These are phyloP conservation scores for Cytospora piceae DNA, from an alignment of 2,329 filamentous ascomycete species.

Conservation along the genomic window DNA sequence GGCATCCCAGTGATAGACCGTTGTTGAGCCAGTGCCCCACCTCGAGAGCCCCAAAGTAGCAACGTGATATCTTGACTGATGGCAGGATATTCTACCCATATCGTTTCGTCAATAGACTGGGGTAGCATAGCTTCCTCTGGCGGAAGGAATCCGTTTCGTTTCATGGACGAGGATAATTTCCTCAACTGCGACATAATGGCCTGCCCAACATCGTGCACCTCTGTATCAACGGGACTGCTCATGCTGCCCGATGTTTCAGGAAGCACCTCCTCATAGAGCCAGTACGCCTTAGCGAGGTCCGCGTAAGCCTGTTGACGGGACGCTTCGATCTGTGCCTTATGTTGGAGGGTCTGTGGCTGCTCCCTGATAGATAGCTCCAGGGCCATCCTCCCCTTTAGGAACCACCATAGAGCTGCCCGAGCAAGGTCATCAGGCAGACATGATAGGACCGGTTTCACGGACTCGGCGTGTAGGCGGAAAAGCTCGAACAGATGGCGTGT, in stretches of 20 bases:
- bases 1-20: constrained; percentile 52
- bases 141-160: constrained; percentile 78
- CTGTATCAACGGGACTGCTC: constrained; percentile 47
- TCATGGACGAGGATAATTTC: constrained; percentile 81
- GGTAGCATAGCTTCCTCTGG: constrained; percentile 70
- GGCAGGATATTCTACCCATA: constrained; percentile 79
- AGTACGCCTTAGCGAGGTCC: constrained; percentile 83
- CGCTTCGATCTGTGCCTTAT: constrained; percentile 57
- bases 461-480: constrained; percentile 78
- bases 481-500: constrained; percentile 75
- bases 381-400: constrained; percentile 76
- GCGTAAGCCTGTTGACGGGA: constrained; percentile 77
- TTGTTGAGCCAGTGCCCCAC: constrained; percentile 53
- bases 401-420: constrained; percentile 85
- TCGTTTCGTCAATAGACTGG: constrained; percentile 76
- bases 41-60: constrained; percentile 67
- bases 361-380: constrained; percentile 74
- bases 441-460: constrained; percentile 66
- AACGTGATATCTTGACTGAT: constrained; percentile 73
- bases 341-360: constrained; percentile 58
- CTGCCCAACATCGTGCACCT: constrained; percentile 58
- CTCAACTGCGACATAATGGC: constrained; percentile 67
- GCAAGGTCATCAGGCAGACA: constrained; percentile 70
- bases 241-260: constrained; percentile 53
- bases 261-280: constrained; percentile 67